Conservation (phyloP, 1,284 basidiomycete genomes). For the Moesziomyces sp. region DNA sequence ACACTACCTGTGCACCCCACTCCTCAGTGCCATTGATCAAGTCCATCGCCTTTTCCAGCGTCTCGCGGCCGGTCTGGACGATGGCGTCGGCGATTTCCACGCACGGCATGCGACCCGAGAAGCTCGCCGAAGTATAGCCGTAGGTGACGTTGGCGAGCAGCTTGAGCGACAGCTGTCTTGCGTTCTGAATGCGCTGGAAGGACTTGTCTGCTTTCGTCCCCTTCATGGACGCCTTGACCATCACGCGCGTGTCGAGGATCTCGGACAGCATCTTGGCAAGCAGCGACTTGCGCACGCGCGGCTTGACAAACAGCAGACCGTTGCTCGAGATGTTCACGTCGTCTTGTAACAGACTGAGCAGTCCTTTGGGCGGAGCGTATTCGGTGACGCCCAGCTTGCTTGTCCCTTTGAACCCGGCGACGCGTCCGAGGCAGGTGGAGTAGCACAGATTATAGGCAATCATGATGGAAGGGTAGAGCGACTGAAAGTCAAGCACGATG, state of each 20-base stretch:
- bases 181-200: slow-evolving; percentile 61
- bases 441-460: slow-evolving; percentile 84
- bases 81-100: slow-evolving; percentile 98
- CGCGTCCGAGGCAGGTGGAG: slow-evolving; percentile 89
- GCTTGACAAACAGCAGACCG: slow-evolving; percentile 91
- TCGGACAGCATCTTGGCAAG: slow-evolving; percentile 92
- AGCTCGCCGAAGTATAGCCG: slow-evolving; percentile 92
- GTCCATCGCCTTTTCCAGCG: slow-evolving; percentile 91
- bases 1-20: slow-evolving; percentile 92
- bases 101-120: slow-evolving; percentile 95
- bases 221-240: slow-evolving; percentile 97
- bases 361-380: slow-evolving; percentile 77
- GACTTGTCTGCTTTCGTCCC: slow-evolving; percentile 77
- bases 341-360: slow-evolving; percentile 63
- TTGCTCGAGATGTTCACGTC: slow-evolving; percentile 73
- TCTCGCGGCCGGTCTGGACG: slow-evolving; percentile 94
- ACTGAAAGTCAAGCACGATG: slow-evolving; percentile 93
- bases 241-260: slow-evolving; percentile 92
- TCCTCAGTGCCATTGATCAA: slow-evolving; percentile 75
- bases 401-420: slow-evolving; percentile 82
- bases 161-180: slow-evolving; percentile 61
- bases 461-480: slow-evolving; percentile 95
- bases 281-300: slow-evolving; percentile 82
- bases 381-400: slow-evolving; percentile 86
- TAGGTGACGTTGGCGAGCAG: slow-evolving; percentile 72